These are phyloP conservation scores for Arthroderma sp. DNA, from an alignment of 2,329 filamentous ascomycete species.

Conservation along the genomic window DNA sequence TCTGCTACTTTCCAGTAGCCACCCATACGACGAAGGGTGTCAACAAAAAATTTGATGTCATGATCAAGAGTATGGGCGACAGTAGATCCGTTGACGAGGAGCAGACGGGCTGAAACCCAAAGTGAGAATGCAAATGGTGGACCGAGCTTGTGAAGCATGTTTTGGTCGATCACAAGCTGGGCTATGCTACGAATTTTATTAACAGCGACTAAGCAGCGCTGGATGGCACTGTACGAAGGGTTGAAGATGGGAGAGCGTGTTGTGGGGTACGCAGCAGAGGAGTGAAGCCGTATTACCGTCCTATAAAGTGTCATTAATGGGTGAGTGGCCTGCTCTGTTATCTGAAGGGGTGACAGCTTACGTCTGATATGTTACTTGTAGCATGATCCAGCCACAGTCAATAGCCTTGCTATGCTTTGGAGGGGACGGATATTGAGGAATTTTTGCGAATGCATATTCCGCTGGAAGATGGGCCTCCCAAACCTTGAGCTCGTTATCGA, in stretches of 20 bases:
- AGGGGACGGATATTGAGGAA: slow-evolving; percentile 60
- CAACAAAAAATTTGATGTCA: slow-evolving; percentile 69
- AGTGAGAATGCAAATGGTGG: slow-evolving; percentile 85
- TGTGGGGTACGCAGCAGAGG: slow-evolving; percentile 82
- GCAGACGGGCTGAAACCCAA: slow-evolving; percentile 77
- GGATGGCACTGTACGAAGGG: slow-evolving; percentile 71
- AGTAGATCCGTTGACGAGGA: slow-evolving; percentile 81
- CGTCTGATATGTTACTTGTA: slow-evolving; percentile 83
- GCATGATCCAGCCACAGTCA: slow-evolving; percentile 78
- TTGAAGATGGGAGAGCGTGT: slow-evolving; percentile 81
- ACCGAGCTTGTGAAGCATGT: slow-evolving; percentile 65
- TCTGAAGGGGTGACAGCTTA: slow-evolving; percentile 24
- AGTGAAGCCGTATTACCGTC: slow-evolving; percentile 78
- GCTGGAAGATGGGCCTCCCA: slow-evolving; percentile 76
- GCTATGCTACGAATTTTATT: slow-evolving; percentile 68
- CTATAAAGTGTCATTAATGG: slow-evolving; percentile 21
- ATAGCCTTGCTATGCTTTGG: slow-evolving; percentile 53
- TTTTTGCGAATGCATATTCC: slow-evolving; percentile 62
- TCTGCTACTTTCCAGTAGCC: slow-evolving; percentile 74
- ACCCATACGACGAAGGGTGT: slow-evolving; percentile 68
- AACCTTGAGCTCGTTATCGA: slow-evolving; percentile 63
- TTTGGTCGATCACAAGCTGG: slow-evolving; percentile 62
- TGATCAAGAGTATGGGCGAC: slow-evolving; percentile 72
- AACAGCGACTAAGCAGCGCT: slow-evolving; percentile 70
- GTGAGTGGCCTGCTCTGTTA: too few species aligned